Percentiles rank a stretch among this genome's conserved stretches.
Evolutionary conservation across 768 basidiomycete genomes (phyloP).

Genomic region (Auricularia sp.): DNA sequence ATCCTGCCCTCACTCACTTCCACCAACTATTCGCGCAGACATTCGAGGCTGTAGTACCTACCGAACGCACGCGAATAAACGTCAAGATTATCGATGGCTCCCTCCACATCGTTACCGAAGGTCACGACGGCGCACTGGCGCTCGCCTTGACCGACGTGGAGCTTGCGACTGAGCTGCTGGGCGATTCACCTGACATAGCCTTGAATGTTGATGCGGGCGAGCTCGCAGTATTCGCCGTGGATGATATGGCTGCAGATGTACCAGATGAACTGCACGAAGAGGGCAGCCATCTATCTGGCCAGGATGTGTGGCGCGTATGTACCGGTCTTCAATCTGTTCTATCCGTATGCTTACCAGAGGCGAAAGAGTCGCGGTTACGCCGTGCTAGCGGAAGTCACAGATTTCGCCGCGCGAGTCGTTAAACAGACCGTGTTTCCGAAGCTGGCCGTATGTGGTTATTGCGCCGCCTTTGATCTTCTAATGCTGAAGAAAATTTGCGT

Average conservation of each 20-base stretch:
- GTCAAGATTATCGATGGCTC: conserved; percentile 59
- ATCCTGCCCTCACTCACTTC: neutral
- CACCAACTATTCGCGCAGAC: conserved; percentile 35
- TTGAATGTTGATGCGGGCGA: conserved; percentile 40
- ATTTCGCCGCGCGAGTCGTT: conserved; percentile 36
- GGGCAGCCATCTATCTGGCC: conserved; percentile 19
- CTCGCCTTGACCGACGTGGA: conserved; percentile 54
- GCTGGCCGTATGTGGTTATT: neutral
- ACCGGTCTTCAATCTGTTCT: neutral
- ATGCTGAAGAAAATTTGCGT: neutral
- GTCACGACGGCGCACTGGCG: conserved; percentile 54
- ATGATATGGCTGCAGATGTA: conserved; percentile 29
- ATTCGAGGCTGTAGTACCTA: conserved; percentile 89
- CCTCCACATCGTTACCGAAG: conserved; percentile 46
- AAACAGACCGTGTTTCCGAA: neutral
- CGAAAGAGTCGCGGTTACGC: conserved; percentile 57
- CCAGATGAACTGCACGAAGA: conserved; percentile 3
- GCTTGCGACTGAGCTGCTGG: conserved; percentile 65
- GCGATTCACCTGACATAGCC: conserved; percentile 46
- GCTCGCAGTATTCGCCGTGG: conserved; percentile 42
- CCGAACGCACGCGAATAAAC: conserved; percentile 67
- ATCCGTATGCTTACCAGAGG: neutral
- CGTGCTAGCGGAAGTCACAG: conserved; percentile 46
- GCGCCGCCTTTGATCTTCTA: neutral
- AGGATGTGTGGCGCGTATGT: conserved; percentile 59